Base-by-base conservation (phyloP, 1,284 basidiomycete genomes). In the Marasmius fiardii region DNA sequence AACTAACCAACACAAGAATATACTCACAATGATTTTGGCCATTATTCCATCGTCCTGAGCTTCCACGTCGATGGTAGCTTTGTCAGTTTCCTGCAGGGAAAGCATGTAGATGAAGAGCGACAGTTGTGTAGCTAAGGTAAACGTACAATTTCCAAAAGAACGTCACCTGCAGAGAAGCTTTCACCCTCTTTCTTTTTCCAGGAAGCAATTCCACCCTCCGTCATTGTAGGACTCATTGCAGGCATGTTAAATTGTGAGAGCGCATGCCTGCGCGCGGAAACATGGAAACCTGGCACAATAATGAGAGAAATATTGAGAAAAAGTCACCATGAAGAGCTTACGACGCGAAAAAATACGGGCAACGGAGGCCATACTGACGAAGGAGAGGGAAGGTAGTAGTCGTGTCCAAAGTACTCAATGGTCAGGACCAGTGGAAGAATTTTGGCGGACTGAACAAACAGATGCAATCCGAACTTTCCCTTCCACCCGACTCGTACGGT, bases 171-270 rank as follows among this genome's bases (percentile, higher is more conserved):
- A 8, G 87, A 65, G 72, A 95, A 99, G 5, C 85, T 60, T 65
- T 98, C 95, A 58, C 97, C 97, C 73, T 97, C 93, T 74, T 92
- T 88, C 79, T 93, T 92, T 82, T 98, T 98, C 97, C 97, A 99
- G 44, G 81, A 80, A 51, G 96, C 92, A 71, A 99, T 97, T 63
- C 96, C 97, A 64, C 97, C 97, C 78, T 98, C 96, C 11, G 94
- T 95, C 96, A 99, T 99, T 60, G 96, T 99, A 51, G 96, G 96
- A 63, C 94, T 97, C 97, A 99, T 99, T 65, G 95, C 96, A 57
- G 96, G 96, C 95, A 99, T 98, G 64, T 88, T 80, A 79, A 99
- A 97, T 73, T 89, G 93, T 63, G 87, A 80, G 62, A 98, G 84
- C 48, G 90, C 95, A 74, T 83, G 77, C 63, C 87, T 77, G 60